Percentiles rank a stretch among this genome's conserved stretches.
Conservation (phyloP, 306 rosid species). For the Phaseolus lunatus region DNA sequence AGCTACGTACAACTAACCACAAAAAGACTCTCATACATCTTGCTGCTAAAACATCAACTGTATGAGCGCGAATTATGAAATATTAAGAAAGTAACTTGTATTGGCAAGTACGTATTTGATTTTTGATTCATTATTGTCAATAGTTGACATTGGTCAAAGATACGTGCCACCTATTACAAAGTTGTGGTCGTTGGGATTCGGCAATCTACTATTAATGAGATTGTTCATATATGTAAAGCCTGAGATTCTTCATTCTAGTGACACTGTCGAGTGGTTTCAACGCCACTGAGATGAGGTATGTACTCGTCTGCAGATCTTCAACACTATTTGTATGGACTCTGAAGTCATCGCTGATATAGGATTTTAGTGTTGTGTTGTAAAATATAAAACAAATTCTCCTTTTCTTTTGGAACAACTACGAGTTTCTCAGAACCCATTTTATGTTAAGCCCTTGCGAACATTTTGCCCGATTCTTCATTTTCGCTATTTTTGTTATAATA, state of each 20-base stretch:
- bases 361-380: not conserved
- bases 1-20: slow-evolving; percentile 77
- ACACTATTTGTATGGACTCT: not conserved
- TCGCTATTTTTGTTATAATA: not conserved
- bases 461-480: not conserved
- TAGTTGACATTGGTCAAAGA: slow-evolving; percentile 1
- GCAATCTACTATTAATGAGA: slow-evolving; percentile 11
- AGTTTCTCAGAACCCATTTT: not conserved
- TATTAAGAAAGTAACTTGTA: slow-evolving; percentile 2
- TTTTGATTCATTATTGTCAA: slow-evolving; percentile 37
- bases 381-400: not conserved
- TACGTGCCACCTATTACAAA: slow-evolving; percentile 5
- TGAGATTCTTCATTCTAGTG: slow-evolving; percentile 15
- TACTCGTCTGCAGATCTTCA: not conserved
- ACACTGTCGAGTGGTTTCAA: not conserved
- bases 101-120: slow-evolving; percentile 16
- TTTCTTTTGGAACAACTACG: not conserved
- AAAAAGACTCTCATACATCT: slow-evolving; percentile 78
- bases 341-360: slow-evolving; percentile 7
- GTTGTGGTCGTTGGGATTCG: slow-evolving; percentile 32
- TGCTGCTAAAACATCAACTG: slow-evolving; percentile 73
- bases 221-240: slow-evolving; percentile 38
- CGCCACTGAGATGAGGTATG: slow-evolving; percentile 8
- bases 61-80: slow-evolving; percentile 20
- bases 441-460: not conserved